A percentile compares a stretch with the other conserved stretches of the same genome.
These are phyloP conservation scores for Tremellales sp. DNA, from an alignment of 1,284 basidiomycete genomes.

Conservation along the genomic window DNA sequence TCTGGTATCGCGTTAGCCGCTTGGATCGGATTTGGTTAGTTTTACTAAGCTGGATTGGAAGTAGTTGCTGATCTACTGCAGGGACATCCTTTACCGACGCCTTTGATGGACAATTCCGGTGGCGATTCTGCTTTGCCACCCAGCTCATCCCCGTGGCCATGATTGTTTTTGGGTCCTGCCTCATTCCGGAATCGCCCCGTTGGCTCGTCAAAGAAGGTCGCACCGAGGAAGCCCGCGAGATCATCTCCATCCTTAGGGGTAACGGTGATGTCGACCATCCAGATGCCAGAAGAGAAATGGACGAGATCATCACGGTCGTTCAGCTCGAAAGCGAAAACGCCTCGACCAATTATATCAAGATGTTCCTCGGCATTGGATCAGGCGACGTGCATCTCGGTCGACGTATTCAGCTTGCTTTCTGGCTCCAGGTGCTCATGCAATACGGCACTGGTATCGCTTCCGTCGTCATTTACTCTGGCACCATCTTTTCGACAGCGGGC, in stretches of 20 bases:
- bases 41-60: too few species aligned
- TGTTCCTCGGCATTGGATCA: constrained; percentile 20
- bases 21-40: constrained; percentile 16
- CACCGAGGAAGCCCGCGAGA: constrained; percentile 13
- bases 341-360: constrained; percentile 18
- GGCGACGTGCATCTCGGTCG: constrained; percentile 22
- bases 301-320: too few species aligned
- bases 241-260: constrained; percentile 26
- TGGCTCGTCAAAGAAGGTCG: constrained; percentile 20
- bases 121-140: constrained; percentile 33
- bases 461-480: too few species aligned
- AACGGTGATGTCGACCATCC: constrained; percentile 21
- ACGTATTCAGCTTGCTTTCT: constrained; percentile 14
- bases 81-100: too few species aligned
- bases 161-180: constrained; percentile 20
- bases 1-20: constrained; percentile 27
- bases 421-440: constrained; percentile 21
- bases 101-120: constrained; percentile 15
- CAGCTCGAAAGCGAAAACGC: constrained; percentile 17
- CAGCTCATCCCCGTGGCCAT: constrained; percentile 38
- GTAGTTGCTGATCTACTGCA: too few species aligned
- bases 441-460: too few species aligned
- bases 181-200: constrained; percentile 29
- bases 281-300: too few species aligned
- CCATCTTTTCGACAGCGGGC: too few species aligned